phyloP scores from a whole-genome alignment of 1,284 basidiomycete genomes.

The Schizophyllum amplum region DNA sequence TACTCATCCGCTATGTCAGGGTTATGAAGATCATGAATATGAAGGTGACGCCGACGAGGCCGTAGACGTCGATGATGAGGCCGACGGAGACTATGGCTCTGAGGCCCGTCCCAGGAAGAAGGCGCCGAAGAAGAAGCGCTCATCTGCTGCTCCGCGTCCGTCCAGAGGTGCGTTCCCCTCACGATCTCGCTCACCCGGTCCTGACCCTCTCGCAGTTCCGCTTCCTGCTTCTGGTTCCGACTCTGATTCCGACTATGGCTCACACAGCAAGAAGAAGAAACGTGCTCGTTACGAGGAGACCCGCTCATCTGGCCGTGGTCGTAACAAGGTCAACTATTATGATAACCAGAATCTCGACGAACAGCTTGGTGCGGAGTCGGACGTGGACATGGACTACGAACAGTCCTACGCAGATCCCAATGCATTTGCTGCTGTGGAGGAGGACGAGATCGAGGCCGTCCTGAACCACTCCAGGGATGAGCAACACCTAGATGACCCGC shows the following conservation, averaged over 20 bases:
- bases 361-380: neutral
- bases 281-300: constrained; percentile 44
- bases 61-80: constrained; percentile 60
- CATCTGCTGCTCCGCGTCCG: constrained; percentile 37
- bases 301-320: constrained; percentile 72
- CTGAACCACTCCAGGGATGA: constrained; percentile 79
- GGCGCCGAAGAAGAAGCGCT: constrained; percentile 49
- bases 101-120: constrained; percentile 46
- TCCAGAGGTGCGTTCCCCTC: constrained; percentile 42
- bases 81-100: constrained; percentile 72
- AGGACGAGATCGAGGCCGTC: constrained; percentile 88
- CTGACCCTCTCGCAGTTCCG: constrained; percentile 27
- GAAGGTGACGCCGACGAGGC: constrained; percentile 47
- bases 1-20: constrained; percentile 32
- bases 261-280: constrained; percentile 83
- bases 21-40: constrained; percentile 52
- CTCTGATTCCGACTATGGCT: constrained; percentile 85
- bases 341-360: constrained; percentile 53
- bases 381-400: constrained; percentile 44
- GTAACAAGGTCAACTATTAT: constrained; percentile 73
- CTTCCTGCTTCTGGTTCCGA: constrained; percentile 54
- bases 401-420: constrained; percentile 45
- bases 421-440: constrained; percentile 58
- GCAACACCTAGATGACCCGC: constrained; percentile 62
- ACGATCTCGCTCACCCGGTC: too few species aligned